Percentiles rank a stretch among this genome's conserved stretches.
phyloP scores from a whole-genome alignment of 768 basidiomycete species.

The Trametes maxima region DNA sequence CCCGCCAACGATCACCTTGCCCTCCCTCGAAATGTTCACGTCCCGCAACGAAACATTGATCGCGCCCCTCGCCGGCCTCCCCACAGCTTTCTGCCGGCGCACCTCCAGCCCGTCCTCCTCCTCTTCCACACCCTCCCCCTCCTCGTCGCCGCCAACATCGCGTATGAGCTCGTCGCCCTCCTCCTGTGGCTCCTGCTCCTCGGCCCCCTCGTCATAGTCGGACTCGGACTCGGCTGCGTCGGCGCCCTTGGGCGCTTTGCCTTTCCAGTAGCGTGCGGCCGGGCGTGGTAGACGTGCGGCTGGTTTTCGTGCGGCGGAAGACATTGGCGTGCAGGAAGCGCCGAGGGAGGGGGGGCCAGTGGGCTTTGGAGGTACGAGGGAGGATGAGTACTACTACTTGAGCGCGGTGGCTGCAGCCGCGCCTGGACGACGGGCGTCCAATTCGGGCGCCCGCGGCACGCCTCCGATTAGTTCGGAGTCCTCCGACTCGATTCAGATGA shows the following conservation, averaged over 20 bases:
- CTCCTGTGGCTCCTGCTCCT: slow-evolving; percentile 45
- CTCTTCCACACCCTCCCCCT: too few species aligned
- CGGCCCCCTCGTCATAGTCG: slow-evolving; percentile 64
- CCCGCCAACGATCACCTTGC: slow-evolving; percentile 79
- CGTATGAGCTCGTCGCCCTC: slow-evolving; percentile 64
- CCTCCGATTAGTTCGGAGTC: too few species aligned
- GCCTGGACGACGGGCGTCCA: neutral
- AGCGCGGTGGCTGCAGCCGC: too few species aligned
- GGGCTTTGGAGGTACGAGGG: neutral
- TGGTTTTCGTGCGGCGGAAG: slow-evolving; percentile 52
- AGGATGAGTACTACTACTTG: too few species aligned
- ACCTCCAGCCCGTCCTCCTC: slow-evolving; percentile 37
- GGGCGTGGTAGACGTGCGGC: slow-evolving; percentile 80
- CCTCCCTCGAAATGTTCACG: slow-evolving; percentile 79
- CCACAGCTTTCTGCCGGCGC: slow-evolving; percentile 26
- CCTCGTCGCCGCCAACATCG: slow-evolving; percentile 53
- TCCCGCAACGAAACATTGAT: slow-evolving; percentile 80
- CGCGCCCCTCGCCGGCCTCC: slow-evolving; percentile 43
- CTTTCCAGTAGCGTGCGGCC: slow-evolving; percentile 87
- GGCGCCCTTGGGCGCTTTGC: slow-evolving; percentile 81
- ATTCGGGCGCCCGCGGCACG: too few species aligned
- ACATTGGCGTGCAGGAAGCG: neutral
- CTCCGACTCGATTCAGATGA: too few species aligned
- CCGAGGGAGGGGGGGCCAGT: neutral
- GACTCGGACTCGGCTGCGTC: slow-evolving; percentile 63